phyloP scores from a whole-genome alignment of 2,329 filamentous ascomycete species.

The Cryphonectria radicalis region DNA sequence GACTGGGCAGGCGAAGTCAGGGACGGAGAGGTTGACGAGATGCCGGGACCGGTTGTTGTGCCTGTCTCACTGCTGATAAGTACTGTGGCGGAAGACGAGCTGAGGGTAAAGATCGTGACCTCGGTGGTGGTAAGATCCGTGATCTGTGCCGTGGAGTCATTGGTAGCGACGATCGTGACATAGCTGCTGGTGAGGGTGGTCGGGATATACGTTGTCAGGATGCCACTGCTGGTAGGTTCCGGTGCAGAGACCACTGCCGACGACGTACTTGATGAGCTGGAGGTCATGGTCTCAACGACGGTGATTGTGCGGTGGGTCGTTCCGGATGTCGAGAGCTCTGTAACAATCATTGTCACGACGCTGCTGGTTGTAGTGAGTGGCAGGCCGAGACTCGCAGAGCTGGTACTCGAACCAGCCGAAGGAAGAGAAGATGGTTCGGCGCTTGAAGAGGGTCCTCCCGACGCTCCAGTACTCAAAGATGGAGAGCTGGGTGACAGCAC shows the following conservation, averaged over 20 bases:
- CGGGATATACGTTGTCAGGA: constrained; percentile 2
- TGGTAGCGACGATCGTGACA: constrained; percentile 21
- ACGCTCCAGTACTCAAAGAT: not conserved
- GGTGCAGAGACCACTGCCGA: not conserved
- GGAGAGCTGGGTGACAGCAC: not conserved
- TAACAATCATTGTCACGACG: constrained; percentile 14
- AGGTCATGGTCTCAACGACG: constrained; percentile 12
- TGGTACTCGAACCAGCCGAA: not conserved
- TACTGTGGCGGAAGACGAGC: constrained; percentile 3
- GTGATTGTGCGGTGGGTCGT: constrained; percentile 19
- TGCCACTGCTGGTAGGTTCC: not conserved
- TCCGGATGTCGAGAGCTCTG: constrained; percentile 20
- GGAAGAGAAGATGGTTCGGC: not conserved
- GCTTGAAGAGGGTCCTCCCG: constrained; percentile 10
- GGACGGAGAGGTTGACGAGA: not conserved
- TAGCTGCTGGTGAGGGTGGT: constrained; percentile 20
- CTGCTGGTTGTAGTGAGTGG: constrained; percentile 17
- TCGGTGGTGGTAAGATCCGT: constrained; percentile 22
- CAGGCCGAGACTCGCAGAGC: not conserved
- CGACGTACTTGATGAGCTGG: not conserved
- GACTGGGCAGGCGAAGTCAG: not conserved
- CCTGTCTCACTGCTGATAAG: not conserved
- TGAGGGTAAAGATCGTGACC: constrained; percentile 14
- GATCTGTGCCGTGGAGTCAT: constrained; percentile 25
- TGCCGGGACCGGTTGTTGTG: not conserved